These are phyloP conservation scores for Erucastrum elatum DNA, from an alignment of 345 rosid genomes.

Conservation along the genomic window DNA sequence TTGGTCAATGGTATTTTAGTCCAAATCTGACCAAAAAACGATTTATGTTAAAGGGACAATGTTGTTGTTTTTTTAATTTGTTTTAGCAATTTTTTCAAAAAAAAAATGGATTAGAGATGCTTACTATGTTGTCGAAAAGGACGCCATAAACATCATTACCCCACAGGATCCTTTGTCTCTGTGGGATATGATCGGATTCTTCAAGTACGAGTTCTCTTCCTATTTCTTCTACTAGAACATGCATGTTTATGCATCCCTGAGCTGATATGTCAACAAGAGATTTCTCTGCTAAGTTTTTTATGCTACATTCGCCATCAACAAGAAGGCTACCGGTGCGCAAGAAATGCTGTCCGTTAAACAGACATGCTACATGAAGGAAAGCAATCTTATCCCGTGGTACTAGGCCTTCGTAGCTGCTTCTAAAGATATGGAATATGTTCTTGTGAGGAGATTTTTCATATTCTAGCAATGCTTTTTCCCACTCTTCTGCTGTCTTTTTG, in stretches of 20 bases:
- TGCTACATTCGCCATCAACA: neutral
- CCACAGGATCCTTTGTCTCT: constrained; percentile 3
- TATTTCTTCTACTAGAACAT: constrained; percentile 16
- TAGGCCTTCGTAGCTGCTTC: constrained; percentile 4
- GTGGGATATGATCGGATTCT: neutral
- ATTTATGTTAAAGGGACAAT: too few species aligned
- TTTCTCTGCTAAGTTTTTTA: neutral
- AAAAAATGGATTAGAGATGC: too few species aligned
- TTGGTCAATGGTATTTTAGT: too few species aligned
- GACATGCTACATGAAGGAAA: constrained; percentile 27
- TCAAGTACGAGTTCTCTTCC: constrained; percentile 4
- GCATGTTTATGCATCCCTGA: constrained; percentile 8
- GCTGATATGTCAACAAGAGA: constrained; percentile 22
- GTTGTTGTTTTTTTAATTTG: too few species aligned
- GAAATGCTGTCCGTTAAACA: constrained; percentile 17
- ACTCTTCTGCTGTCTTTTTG: neutral
- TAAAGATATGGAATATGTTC: neutral
- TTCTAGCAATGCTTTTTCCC: neutral
- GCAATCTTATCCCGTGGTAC: neutral
- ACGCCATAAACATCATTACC: neutral
- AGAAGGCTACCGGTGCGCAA: neutral
- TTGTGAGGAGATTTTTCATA: neutral
- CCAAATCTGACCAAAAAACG: too few species aligned
- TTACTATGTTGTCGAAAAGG: neutral
- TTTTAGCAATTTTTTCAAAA: too few species aligned